These are phyloP conservation scores for Colletotrichum sp. DNA, from an alignment of 2,329 filamentous ascomycete species.

Conservation along the genomic window DNA sequence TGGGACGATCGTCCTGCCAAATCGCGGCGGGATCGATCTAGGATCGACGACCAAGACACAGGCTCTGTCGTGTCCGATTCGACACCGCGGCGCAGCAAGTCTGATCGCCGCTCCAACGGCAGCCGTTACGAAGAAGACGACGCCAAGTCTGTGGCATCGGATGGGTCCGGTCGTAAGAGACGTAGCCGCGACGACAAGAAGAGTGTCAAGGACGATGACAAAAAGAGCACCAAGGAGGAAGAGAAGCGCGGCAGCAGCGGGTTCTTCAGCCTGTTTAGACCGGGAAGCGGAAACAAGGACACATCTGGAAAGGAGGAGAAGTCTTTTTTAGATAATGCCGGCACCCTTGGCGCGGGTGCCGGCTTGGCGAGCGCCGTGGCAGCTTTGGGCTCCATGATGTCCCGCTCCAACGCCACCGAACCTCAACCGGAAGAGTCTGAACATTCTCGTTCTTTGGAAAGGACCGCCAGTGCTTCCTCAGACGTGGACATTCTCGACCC, in stretches of 20 bases:
- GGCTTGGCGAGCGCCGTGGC: slow-evolving; percentile 60
- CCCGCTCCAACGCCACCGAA: slow-evolving; percentile 52
- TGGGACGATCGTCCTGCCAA: slow-evolving; percentile 14
- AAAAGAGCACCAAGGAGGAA: slow-evolving; percentile 40
- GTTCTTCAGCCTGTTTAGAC: slow-evolving; percentile 56
- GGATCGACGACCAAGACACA: slow-evolving; percentile 47
- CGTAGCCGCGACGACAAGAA: slow-evolving; percentile 37
- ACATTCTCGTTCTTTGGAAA: not conserved
- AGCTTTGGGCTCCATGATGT: slow-evolving; percentile 42
- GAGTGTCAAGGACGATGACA: slow-evolving; percentile 39
- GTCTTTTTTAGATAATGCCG: slow-evolving; percentile 76
- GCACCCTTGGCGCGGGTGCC: slow-evolving; percentile 73
- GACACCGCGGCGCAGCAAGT: slow-evolving; percentile 32
- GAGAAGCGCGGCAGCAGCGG: slow-evolving; percentile 47
- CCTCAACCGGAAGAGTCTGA: slow-evolving; percentile 39
- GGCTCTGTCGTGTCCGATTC: slow-evolving; percentile 55
- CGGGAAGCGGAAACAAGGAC: slow-evolving; percentile 41
- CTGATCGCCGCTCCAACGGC: slow-evolving; percentile 42
- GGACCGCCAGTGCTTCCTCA: slow-evolving; percentile 18
- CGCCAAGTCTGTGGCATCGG: slow-evolving; percentile 46
- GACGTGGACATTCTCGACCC: slow-evolving; percentile 53
- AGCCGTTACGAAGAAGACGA: slow-evolving; percentile 51
- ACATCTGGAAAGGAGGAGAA: slow-evolving; percentile 35
- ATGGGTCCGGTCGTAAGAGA: slow-evolving; percentile 28
- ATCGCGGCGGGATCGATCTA: slow-evolving; percentile 29